Evolutionary conservation across 2,329 filamentous ascomycete genomes (phyloP).

Genomic region (Tolypocladium amazonense): DNA sequence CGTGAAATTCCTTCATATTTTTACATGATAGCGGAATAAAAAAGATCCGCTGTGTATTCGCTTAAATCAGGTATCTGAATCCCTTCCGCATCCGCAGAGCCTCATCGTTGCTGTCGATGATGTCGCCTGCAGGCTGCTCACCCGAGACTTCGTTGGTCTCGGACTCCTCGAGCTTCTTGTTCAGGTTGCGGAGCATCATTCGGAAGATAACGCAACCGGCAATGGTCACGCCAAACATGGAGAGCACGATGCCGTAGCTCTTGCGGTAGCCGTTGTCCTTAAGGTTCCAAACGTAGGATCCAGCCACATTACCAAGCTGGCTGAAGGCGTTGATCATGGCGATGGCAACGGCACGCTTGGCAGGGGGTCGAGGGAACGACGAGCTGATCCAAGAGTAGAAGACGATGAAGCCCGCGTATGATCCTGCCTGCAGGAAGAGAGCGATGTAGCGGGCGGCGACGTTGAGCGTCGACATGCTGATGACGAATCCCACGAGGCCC

Average conservation of each 20-base stretch:
- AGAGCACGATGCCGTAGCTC: conserved; percentile 53
- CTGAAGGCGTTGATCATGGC: conserved; percentile 49
- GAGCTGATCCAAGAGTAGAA: conserved; percentile 49
- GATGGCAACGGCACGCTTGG: conserved; percentile 50
- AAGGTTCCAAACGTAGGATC: conserved; percentile 53
- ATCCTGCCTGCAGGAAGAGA: conserved; percentile 46
- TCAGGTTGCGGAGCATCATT: conserved; percentile 32
- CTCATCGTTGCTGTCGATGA: conserved; percentile 31
- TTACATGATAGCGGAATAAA: background rate
- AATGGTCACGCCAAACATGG: conserved; percentile 53
- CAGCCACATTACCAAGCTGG: conserved; percentile 48
- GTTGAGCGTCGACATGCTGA: conserved; percentile 47
- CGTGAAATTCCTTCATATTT: background rate
- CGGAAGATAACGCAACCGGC: conserved; percentile 39
- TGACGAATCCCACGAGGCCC: conserved; percentile 47
- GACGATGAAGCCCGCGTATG: conserved; percentile 48
- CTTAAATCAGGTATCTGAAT: conserved; percentile 34
- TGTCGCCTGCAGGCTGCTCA: conserved; percentile 26
- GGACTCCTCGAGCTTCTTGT: conserved; percentile 34
- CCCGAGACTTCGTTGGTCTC: conserved; percentile 28
- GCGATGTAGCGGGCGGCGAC: conserved; percentile 47
- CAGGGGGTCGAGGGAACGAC: conserved; percentile 46
- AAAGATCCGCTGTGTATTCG: background rate
- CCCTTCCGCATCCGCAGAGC: conserved; percentile 33
- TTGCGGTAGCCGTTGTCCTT: conserved; percentile 49